Evolutionary conservation across 177 flowering plant species (phyloP).

Genomic region (Vitis hybrid): DNA sequence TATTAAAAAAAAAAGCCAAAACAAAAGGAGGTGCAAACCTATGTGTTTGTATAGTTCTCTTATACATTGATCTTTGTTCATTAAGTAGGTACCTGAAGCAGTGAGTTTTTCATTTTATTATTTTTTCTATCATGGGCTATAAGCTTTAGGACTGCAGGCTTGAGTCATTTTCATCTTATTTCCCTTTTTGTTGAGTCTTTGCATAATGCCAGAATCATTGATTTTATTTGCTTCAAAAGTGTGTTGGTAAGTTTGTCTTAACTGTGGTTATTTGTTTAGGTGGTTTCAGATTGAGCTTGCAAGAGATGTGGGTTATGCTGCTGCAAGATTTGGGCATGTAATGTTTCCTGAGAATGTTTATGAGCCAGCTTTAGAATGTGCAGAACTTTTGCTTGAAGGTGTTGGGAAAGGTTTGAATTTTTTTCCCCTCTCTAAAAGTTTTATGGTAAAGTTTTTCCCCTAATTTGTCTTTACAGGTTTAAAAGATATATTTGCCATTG

Average conservation of each 20-base stretch:
- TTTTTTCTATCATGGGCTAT: too few relatives aligned
- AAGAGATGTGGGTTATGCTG: slow-evolving; percentile 93
- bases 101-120: too few relatives aligned
- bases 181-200: not conserved
- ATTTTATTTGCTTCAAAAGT: too few relatives aligned
- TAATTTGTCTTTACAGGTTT: too few relatives aligned
- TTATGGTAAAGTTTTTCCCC: not conserved
- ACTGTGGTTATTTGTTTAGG: slow-evolving; percentile 54
- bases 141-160: not conserved
- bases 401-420: slow-evolving; percentile 80
- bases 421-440: too few relatives aligned
- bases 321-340: slow-evolving; percentile 97
- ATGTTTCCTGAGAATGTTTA: slow-evolving; percentile 99
- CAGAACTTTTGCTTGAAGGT: slow-evolving; percentile 88
- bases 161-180: not conserved
- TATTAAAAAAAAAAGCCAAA: too few relatives aligned
- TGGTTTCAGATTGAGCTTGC: slow-evolving; percentile 97
- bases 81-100: too few relatives aligned
- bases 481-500: too few relatives aligned
- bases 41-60: too few relatives aligned
- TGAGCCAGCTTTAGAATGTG: slow-evolving; percentile 90
- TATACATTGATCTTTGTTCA: too few relatives aligned
- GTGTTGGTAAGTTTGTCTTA: slow-evolving; percentile 24
- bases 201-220: slow-evolving; percentile 4
- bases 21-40: too few relatives aligned